Percentiles rank a stretch among this genome's conserved stretches.
phyloP scores from a whole-genome alignment of 805 yeast genomes.

The Zygotorulaspora florentina region DNA sequence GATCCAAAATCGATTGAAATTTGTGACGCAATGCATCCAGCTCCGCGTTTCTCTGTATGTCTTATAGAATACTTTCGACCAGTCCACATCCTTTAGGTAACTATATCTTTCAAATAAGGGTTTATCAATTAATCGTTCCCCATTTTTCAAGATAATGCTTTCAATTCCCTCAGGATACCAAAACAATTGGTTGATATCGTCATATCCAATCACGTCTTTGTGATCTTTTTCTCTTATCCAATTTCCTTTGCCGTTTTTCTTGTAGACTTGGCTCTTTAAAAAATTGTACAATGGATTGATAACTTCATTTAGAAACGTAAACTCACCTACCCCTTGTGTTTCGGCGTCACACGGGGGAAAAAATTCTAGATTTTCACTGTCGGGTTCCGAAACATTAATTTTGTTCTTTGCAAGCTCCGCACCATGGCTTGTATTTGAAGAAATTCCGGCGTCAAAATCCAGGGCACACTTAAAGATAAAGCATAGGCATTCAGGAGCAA shows the following conservation, averaged over 20 bases:
- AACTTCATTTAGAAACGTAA: conserved; percentile 56
- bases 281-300: conserved; percentile 72
- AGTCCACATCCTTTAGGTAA: conserved; percentile 49
- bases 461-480: conserved; percentile 82
- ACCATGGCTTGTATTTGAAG: too few species aligned
- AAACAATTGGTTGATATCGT: conserved; percentile 82
- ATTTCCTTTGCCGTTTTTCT: conserved; percentile 43
- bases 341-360: conserved; percentile 3
- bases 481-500: conserved; percentile 85
- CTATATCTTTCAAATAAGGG: conserved; percentile 54
- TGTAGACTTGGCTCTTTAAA: conserved; percentile 63
- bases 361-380: not conserved
- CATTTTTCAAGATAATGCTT: conserved; percentile 45
- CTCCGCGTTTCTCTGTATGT: conserved; percentile 71
- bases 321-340: conserved; percentile 31
- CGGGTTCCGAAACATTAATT: not conserved
- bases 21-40: conserved; percentile 70
- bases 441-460: conserved; percentile 55
- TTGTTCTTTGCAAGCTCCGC: conserved; percentile 22
- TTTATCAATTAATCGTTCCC: conserved; percentile 48
- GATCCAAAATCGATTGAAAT: conserved; percentile 77
- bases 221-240: conserved; percentile 70
- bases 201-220: conserved; percentile 71
- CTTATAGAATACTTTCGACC: conserved; percentile 68
- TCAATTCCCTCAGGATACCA: conserved; percentile 76